A percentile compares a stretch with the other conserved stretches of the same genome.
Evolutionary conservation across 164 flowering plant genomes (phyloP).

Genomic region (Liriodendron chinense): DNA sequence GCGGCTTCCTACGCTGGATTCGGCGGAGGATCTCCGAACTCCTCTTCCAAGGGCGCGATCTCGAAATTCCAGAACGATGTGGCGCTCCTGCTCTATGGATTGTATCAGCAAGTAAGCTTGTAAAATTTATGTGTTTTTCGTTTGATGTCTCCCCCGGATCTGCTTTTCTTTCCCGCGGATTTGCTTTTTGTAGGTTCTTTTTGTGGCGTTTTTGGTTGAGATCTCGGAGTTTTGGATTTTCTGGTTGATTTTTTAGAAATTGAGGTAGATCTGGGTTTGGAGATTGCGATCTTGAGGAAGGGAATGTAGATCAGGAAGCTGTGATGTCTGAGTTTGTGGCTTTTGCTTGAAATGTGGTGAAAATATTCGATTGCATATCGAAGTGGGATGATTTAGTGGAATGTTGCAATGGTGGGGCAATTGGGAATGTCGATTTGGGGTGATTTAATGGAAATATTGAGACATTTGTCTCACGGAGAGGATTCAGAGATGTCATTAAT

Average conservation of each 20-base stretch:
- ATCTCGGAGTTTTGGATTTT: conserved; percentile 3
- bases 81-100: conserved; percentile 83
- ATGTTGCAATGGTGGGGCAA: background rate
- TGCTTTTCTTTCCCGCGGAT: conserved; percentile 1
- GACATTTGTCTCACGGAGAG: background rate
- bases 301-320: conserved; percentile 12
- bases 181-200: background rate
- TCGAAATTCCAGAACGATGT: conserved; percentile 70
- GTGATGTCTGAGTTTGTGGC: background rate
- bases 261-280: conserved; percentile 17
- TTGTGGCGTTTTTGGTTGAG: background rate
- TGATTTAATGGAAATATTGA: background rate
- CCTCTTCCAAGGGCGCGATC: conserved; percentile 37
- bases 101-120: conserved; percentile 73
- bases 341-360: background rate
- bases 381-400: background rate
- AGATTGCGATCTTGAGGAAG: background rate
- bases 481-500: background rate
- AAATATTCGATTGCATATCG: background rate
- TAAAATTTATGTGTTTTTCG: background rate
- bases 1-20: conserved; percentile 95
- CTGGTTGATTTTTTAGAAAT: conserved; percentile 4
- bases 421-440: background rate
- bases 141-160: background rate
- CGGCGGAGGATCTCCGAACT: conserved; percentile 66